Evolutionary conservation across 2,329 filamentous ascomycete species (phyloP).

Genomic region (Penicillium sp.): DNA sequence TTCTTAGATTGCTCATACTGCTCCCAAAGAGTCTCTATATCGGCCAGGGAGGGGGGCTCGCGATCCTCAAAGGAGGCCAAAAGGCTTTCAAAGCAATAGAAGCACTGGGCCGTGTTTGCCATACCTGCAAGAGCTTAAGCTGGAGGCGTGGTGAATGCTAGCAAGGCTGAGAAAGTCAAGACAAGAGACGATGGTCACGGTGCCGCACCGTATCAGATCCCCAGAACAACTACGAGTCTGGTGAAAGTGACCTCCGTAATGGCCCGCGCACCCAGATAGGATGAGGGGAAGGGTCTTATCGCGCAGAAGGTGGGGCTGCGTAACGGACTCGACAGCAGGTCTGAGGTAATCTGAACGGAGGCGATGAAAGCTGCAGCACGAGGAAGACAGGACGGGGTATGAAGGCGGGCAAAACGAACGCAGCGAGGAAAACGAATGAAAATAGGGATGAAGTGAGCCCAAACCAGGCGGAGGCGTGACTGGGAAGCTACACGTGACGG

Average conservation of each 20-base stretch:
- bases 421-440: neutral
- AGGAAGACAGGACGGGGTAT: neutral
- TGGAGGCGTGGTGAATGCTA: neutral
- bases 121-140: slow-evolving; percentile 52
- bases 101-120: slow-evolving; percentile 84
- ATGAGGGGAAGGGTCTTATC: slow-evolving; percentile 13
- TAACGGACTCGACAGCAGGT: slow-evolving; percentile 15
- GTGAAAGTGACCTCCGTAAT: slow-evolving; percentile 14
- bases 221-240: slow-evolving; percentile 9
- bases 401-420: slow-evolving; percentile 1
- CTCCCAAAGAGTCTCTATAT: slow-evolving; percentile 72
- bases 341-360: slow-evolving; percentile 8
- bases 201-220: slow-evolving; percentile 15
- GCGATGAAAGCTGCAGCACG: slow-evolving; percentile 7
- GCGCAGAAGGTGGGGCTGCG: slow-evolving; percentile 4
- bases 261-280: slow-evolving; percentile 20
- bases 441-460: neutral
- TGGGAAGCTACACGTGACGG: slow-evolving; percentile 2
- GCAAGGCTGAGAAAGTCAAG: neutral
- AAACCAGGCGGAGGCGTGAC: neutral
- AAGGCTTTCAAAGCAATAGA: slow-evolving; percentile 90
- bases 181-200: neutral
- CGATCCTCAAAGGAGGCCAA: slow-evolving; percentile 73
- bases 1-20: slow-evolving; percentile 51
- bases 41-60: slow-evolving; percentile 66